These are phyloP conservation scores for Cyberlindnera subsufficiens DNA, from an alignment of 805 yeast species.

Conservation along the genomic window DNA sequence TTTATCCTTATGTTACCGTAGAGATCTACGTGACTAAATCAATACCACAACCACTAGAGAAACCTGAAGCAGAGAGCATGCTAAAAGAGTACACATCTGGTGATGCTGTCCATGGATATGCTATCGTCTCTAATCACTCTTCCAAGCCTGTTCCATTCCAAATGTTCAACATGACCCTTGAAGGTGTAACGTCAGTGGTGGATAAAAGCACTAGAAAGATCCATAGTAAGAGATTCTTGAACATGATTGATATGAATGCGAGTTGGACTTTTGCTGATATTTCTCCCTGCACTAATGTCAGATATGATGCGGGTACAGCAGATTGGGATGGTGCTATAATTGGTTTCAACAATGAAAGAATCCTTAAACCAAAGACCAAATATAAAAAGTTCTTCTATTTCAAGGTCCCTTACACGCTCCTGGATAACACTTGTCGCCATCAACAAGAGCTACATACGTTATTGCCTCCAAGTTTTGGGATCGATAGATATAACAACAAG, in stretches of 20 bases:
- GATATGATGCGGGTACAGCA: conserved; percentile 31
- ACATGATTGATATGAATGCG: conserved; percentile 58
- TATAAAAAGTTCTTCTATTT: conserved; percentile 56
- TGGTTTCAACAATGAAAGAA: conserved; percentile 45
- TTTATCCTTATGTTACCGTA: conserved; percentile 37
- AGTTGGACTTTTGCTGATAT: conserved; percentile 45
- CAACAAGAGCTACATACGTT: conserved; percentile 32
- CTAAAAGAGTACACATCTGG: conserved; percentile 59
- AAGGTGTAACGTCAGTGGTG: conserved; percentile 32
- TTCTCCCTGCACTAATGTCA: conserved; percentile 45
- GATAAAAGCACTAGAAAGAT: conserved; percentile 28
- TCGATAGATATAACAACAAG: conserved; percentile 26
- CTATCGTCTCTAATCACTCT: conserved; percentile 42
- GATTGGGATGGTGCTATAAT: conserved; percentile 43
- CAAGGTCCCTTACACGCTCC: conserved; percentile 46
- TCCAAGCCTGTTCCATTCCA: conserved; percentile 48
- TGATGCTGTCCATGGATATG: conserved; percentile 57
- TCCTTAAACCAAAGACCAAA: conserved; percentile 40
- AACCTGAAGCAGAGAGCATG: conserved; percentile 25
- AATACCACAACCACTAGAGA: conserved; percentile 38
- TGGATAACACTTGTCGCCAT: conserved; percentile 49
- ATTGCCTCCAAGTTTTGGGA: conserved; percentile 37
- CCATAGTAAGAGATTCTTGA: conserved; percentile 41
- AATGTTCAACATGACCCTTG: conserved; percentile 49
- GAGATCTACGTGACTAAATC: conserved; percentile 48